Base-by-base conservation (phyloP, 2,329 filamentous ascomycete genomes). In the Aspergillus fischeri region DNA sequence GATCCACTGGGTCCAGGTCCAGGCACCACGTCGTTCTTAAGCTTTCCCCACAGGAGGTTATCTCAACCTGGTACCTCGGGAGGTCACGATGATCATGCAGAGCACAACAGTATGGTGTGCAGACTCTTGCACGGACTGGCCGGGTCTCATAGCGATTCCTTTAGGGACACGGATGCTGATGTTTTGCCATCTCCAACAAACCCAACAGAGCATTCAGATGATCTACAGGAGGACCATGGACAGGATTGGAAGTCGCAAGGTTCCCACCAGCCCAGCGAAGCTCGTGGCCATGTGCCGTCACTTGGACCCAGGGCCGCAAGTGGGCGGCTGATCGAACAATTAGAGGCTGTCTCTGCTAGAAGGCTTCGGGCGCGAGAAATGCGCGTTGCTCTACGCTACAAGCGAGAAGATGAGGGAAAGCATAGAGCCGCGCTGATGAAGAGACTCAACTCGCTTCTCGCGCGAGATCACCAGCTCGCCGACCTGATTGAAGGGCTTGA, bases 351-450 rank as follows among this genome's bases (percentile, higher is more conserved):
- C 24, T 56, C 58, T 4, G 47, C 56, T 7, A 62, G 63, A 48
- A 59, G 69, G n/a, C 53, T 56, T 3, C 55, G 59, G 4, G 60
- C 63, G 3, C 63, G 62, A 29, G 62, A 67, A 53, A 50, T 66
- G n/a, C 69, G 69, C 6, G 45, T 52, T 20, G 60, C 56, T 1
- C 53, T 72, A 17, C 58, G 60, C 50, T 59, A 64, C 24, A 65
- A 68, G 52, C 58, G 68, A n/a, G 61, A 69, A 17, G 58, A 67
- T 32, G 69, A 70, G 38, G 50, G 54, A 4, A 51, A 61, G 17
- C 25, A 63, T 1, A 62, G 66, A 49, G 59, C 55, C 1, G 56
- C 50, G 14, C 55, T 70, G 20, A 65, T 65, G 54, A 67, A 62
- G 32, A 60, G 59, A 24, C 54, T 71, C n/a, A 65, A 66, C 49